Evolutionary conservation across 1,284 basidiomycete genomes (phyloP), one percentile per base, ranked within the genome.

Genomic region (Cystobasidium slooffiae): DNA sequence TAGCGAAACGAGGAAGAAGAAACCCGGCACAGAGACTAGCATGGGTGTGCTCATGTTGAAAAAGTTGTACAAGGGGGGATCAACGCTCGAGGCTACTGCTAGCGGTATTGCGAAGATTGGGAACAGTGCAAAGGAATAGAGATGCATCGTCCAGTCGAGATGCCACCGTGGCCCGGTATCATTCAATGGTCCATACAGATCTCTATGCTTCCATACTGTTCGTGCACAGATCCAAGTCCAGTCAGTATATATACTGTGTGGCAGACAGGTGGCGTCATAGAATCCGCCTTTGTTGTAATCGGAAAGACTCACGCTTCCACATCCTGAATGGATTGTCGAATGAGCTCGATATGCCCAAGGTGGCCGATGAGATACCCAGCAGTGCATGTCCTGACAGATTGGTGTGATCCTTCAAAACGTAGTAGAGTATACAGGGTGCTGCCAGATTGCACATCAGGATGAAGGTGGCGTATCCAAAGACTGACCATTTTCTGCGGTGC

Each of bases 311-410:
- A 77, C 77, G 76, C 47, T 72, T 74, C 66, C 58, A 77, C 44
- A 78, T 49, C 22, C 78, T 59, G 20, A 79, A 76, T 12, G 78
- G 78, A 0, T 76, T 77, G 24, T 79, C 78, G 52, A 79, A 76
- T 49, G 76, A 79, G 10, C 44, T 62, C 14, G 65, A 73, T 0
- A 77, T 53, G 3, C 78, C 78, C 14, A 79, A 68, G 0, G 75
- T 75, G 0, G 77, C 77, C 0, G 69, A 72, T 1, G 74, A 75
- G 24, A 79, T 77, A 18, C 39, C 61, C 12, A 53, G 31, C 8
- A 52, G 18, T 22, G 39, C 49, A 18, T 63, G 37, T 39, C 44
- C 39, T 12, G 46, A 46, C 6, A 68, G 41, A 22, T 43, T 22
- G 22, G 53, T 55, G 22, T 47, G 44, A 67, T 62, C 20, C 7